Conservation (phyloP, 345 rosid genomes). For the Gossypioides kirkii region DNA sequence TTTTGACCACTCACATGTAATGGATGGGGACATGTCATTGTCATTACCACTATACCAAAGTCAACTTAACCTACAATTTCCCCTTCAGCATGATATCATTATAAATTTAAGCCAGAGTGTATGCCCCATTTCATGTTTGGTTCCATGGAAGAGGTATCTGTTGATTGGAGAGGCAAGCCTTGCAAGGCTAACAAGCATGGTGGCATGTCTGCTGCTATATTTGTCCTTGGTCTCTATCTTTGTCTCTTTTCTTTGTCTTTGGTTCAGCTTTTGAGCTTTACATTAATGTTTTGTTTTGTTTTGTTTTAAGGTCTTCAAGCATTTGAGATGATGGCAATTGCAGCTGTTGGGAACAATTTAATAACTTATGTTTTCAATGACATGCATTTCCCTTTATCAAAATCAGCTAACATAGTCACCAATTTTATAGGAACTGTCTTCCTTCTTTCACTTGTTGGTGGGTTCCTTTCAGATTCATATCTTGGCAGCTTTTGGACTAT, state of each 20-base stretch:
- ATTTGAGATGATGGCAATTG: constrained; percentile 71
- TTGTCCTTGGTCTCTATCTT: constrained; percentile 48
- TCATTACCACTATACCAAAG: background rate
- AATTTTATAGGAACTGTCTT: constrained; percentile 85
- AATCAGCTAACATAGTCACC: constrained; percentile 74
- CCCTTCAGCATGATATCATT: background rate
- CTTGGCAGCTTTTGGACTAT: constrained; percentile 60
- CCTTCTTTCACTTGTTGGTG: constrained; percentile 80
- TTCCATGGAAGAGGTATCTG: constrained; percentile 29
- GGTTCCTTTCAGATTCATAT: constrained; percentile 79
- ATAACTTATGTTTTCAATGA: constrained; percentile 61
- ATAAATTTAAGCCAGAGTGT: background rate
- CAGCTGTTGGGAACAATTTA: constrained; percentile 80
- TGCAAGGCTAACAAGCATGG: constrained; percentile 53
- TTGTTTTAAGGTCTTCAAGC: constrained; percentile 45
- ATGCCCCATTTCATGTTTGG: constrained; percentile 18
- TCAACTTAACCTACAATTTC: background rate
- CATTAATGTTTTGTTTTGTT: too few relatives aligned
- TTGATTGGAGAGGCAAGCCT: constrained; percentile 67
- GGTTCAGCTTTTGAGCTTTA: background rate
- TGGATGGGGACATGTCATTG: constrained; percentile 11
- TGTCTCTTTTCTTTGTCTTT: background rate
- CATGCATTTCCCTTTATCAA: constrained; percentile 72
- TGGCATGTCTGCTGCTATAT: constrained; percentile 61
- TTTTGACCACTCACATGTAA: background rate